Evolutionary conservation across 2,329 filamentous ascomycete species (phyloP).

Genomic region (Pochonia chlamydosporia): DNA sequence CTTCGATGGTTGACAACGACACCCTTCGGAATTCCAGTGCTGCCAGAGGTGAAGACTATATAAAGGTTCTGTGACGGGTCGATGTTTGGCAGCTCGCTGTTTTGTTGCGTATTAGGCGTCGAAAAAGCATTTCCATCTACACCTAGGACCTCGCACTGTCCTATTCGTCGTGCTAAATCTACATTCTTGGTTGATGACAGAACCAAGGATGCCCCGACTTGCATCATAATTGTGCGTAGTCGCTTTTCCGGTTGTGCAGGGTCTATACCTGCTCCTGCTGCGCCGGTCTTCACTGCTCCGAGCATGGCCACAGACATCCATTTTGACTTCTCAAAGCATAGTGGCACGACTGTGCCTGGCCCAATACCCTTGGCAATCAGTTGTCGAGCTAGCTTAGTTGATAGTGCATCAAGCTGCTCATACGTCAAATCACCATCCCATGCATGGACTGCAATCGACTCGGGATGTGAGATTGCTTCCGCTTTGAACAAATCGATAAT

Average conservation of each 20-base stretch:
- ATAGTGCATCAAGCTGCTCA: slow-evolving; percentile 7
- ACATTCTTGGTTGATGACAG: not conserved
- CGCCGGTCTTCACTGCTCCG: not conserved
- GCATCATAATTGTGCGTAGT: not conserved
- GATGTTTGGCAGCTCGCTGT: no score
- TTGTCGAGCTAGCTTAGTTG: not conserved
- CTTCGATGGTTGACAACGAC: slow-evolving; percentile 35
- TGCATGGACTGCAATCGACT: slow-evolving; percentile 12
- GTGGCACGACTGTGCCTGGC: not conserved
- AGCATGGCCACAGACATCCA: not conserved
- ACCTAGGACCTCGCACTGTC: no score
- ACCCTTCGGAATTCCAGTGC: slow-evolving; percentile 58
- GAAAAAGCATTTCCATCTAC: no score
- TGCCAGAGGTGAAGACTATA: slow-evolving; percentile 61
- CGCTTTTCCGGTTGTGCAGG: not conserved
- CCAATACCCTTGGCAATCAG: not conserved
- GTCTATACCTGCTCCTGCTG: not conserved
- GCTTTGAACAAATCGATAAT: no score
- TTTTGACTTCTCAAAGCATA: not conserved
- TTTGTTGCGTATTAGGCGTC: no score
- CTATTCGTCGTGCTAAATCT: no score
- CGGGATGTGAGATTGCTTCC: no score
- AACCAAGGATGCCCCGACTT: not conserved
- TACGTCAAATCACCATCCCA: slow-evolving; percentile 20
- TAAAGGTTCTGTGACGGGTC: slow-evolving; percentile 28